phyloP scores from a whole-genome alignment of 2,329 filamentous ascomycete species.

The Dactylellina parvicollis region DNA sequence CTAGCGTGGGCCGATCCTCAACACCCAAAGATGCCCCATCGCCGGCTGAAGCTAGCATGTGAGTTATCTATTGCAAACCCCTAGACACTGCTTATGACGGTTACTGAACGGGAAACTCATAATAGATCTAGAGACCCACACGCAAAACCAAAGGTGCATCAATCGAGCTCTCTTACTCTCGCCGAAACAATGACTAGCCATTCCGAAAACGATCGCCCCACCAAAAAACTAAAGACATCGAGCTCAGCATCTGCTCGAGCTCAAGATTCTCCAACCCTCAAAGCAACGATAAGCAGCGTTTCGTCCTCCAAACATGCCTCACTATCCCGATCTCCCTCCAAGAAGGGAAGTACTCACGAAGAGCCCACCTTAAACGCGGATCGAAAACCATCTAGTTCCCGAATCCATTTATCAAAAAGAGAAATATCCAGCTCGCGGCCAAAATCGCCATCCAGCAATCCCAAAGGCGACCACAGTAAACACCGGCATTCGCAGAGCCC shows the following conservation, averaged over 20 bases:
- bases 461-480: constrained; percentile 30
- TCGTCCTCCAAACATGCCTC: constrained; percentile 9
- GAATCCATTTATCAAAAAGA: constrained; percentile 12
- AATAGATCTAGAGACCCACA: constrained; percentile 28
- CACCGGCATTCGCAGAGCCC: constrained; percentile 38
- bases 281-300: neutral
- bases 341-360: constrained; percentile 15
- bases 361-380: constrained; percentile 7
- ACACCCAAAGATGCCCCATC: constrained; percentile 48
- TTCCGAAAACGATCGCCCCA: constrained; percentile 39
- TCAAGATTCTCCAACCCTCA: constrained; percentile 7
- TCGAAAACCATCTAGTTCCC: constrained; percentile 4
- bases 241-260: constrained; percentile 7
- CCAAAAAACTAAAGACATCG: constrained; percentile 49
- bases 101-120: neutral
- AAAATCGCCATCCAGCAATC: constrained; percentile 24
- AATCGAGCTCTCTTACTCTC: constrained; percentile 16
- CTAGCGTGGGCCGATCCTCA: constrained; percentile 19
- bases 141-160: constrained; percentile 16
- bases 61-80: neutral
- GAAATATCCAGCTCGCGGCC: constrained; percentile 17
- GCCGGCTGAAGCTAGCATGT: constrained; percentile 35
- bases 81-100: neutral
- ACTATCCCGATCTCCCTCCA: constrained; percentile 25
- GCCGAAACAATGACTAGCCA: constrained; percentile 5